Conservation (phyloP, 441 rosid species). For the Erodium trifolium region DNA sequence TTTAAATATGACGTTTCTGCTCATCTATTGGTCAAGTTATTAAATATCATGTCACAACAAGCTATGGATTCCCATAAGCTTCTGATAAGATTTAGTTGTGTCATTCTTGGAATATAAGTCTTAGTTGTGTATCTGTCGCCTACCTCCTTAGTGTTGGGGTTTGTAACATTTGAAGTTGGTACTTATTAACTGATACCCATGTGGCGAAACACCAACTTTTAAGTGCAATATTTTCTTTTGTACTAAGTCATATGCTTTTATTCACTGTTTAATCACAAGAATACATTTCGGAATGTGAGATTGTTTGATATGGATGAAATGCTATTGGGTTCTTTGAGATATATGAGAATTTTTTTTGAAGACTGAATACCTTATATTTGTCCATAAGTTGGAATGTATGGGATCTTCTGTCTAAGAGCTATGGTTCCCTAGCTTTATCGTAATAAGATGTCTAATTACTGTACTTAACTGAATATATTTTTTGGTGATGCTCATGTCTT, state of each 20-base stretch:
- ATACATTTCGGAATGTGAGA: not conserved
- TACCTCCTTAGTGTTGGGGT: too few relatives aligned
- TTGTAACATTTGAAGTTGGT: too few relatives aligned
- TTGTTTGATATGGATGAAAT: not conserved
- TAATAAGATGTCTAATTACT: not conserved
- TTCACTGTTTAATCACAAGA: not conserved
- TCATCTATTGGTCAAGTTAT: not conserved
- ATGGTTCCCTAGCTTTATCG: not conserved
- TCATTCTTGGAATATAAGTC: too few relatives aligned
- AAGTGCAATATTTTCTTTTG: too few relatives aligned
- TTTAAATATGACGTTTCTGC: not conserved
- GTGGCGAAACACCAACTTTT: too few relatives aligned
- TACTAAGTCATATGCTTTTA: not conserved
- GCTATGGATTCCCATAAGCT: not conserved
- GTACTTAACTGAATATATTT: not conserved
- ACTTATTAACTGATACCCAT: too few relatives aligned
- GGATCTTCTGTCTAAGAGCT: not conserved
- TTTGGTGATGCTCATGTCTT: not conserved
- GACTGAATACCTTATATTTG: not conserved
- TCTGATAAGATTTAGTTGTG: not conserved
- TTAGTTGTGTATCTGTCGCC: too few relatives aligned
- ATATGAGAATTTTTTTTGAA: not conserved
- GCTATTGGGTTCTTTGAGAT: not conserved
- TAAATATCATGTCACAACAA: not conserved
- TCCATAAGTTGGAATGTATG: not conserved